Evolutionary conservation across 2,329 filamentous ascomycete species (phyloP), one percentile per base, ranked within the genome.

Genomic region (Periconia sp.): DNA sequence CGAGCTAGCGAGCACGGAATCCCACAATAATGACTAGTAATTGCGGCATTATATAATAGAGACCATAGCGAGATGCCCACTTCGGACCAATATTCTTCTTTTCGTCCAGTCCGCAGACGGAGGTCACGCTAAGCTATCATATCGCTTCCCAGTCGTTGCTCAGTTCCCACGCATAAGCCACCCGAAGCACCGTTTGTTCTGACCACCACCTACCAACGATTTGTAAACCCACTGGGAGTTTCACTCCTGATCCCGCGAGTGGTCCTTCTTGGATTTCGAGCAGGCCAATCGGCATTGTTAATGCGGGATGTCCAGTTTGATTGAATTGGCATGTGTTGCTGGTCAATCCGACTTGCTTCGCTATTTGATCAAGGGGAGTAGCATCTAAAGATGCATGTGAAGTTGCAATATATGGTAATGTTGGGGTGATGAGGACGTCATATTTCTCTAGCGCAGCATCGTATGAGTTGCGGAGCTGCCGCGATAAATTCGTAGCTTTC

Each of bases 251-350:
- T 3, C 48, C 48, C 1, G 52, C 52, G 5, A 59, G 50, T 1
- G 63, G 62, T 3, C 74, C 71, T 36, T 78, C 71, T 11, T 56
- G 47, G 1, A 74, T 69, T 2, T 68, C 66, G 2, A 74, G 63
- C 52, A 76, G 73, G 0, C 80, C 79, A 23, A 79, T 67, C 0
- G 79, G 80, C 32, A 83, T 63, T 0, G 75, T 72, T 49, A 83
- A 56, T 0, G 78, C 81, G 0, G 81, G 80, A 49, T 83, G 80
- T 0, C 80, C 80, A 0, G 79, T 82, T 2, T 78, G 71, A 52
- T 83, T 80, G 60, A 83, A 83, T 3, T 76, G 71, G 8, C 77
- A 76, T 4, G 81, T 84, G 50, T 84, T 84, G 12, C 70, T 73
- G 0, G 77, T 81, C 44, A 81, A 56, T 0, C 81, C 81, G 23